phyloP scores from a whole-genome alignment of 306 rosid genomes.

The Prosopis cineraria region DNA sequence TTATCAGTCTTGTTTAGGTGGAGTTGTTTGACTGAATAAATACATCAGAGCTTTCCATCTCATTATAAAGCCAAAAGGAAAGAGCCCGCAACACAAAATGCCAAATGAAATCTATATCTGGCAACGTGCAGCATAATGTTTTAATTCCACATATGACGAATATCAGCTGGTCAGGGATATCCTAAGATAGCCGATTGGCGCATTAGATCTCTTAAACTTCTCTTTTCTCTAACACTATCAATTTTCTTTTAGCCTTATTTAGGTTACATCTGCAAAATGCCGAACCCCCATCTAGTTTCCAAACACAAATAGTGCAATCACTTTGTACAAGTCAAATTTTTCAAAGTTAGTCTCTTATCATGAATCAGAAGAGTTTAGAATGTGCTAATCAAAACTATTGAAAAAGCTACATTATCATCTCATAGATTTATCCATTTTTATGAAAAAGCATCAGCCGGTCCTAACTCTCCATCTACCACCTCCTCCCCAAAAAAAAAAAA shows the following conservation, averaged over 20 bases:
- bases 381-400: slow-evolving; percentile 9
- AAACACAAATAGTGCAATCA: not conserved
- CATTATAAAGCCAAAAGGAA: not conserved
- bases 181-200: not conserved
- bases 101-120: not conserved
- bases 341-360: not conserved
- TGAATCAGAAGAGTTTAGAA: slow-evolving; percentile 8
- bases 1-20: not conserved
- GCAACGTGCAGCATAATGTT: not conserved
- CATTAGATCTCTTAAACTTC: not conserved
- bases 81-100: not conserved
- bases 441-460: not conserved
- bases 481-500: too few relatives aligned
- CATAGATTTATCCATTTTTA: too few relatives aligned
- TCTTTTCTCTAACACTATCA: not conserved
- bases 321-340: not conserved
- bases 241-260: not conserved
- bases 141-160: not conserved
- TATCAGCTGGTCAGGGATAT: not conserved
- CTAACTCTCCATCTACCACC: not conserved
- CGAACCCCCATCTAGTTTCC: not conserved
- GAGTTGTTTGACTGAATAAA: not conserved
- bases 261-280: not conserved
- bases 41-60: not conserved
- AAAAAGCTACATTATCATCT: too few relatives aligned